Conservation (phyloP, 352 stramenopile species). For the Phytophthora ohioensis region DNA sequence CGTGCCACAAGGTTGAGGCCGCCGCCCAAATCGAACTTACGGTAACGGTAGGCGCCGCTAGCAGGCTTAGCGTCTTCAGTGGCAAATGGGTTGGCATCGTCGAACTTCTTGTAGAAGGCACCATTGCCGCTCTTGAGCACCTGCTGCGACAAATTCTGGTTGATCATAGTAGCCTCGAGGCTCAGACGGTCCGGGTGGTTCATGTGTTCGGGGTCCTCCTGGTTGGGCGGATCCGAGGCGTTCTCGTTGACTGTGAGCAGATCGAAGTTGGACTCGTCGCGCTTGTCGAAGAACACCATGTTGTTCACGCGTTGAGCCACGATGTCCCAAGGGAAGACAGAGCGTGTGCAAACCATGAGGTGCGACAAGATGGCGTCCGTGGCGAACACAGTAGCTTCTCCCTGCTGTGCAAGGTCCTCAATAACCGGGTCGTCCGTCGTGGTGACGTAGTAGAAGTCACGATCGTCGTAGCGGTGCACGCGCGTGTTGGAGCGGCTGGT, state of each 20-base stretch:
- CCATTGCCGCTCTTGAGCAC: slow-evolving; percentile 82
- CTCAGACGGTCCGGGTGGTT: slow-evolving; percentile 97
- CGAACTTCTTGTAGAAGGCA: slow-evolving; percentile 69
- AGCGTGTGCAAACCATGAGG: slow-evolving; percentile 96
- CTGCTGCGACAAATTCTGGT: slow-evolving; percentile 99
- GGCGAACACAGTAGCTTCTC: slow-evolving; percentile 94
- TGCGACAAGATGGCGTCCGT: slow-evolving; percentile 98
- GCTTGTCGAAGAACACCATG: slow-evolving; percentile 98
- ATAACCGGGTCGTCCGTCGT: slow-evolving; percentile 97
- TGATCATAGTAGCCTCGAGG: slow-evolving; percentile 98
- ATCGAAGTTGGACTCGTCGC: slow-evolving; percentile 95
- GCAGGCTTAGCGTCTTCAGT: slow-evolving; percentile 93
- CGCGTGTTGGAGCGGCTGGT: slow-evolving; percentile 87
- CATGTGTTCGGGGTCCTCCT: slow-evolving; percentile 91
- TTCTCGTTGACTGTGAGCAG: slow-evolving; percentile 97
- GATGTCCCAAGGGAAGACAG: slow-evolving; percentile 98
- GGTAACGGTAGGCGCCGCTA: slow-evolving; percentile 97
- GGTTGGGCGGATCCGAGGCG: slow-evolving; percentile 88
- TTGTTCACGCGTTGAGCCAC: slow-evolving; percentile 94
- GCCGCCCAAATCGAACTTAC: slow-evolving; percentile 95
- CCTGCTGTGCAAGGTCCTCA: slow-evolving; percentile 93
- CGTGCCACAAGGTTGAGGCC: slow-evolving; percentile 92
- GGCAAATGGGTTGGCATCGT: slow-evolving; percentile 94
- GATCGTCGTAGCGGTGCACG: slow-evolving; percentile 86
- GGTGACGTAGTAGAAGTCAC: slow-evolving; percentile 97